Percentiles rank a stretch among this genome's conserved stretches.
Evolutionary conservation across 257 asterid species (phyloP).

Genomic region (Penstemon eatonii): DNA sequence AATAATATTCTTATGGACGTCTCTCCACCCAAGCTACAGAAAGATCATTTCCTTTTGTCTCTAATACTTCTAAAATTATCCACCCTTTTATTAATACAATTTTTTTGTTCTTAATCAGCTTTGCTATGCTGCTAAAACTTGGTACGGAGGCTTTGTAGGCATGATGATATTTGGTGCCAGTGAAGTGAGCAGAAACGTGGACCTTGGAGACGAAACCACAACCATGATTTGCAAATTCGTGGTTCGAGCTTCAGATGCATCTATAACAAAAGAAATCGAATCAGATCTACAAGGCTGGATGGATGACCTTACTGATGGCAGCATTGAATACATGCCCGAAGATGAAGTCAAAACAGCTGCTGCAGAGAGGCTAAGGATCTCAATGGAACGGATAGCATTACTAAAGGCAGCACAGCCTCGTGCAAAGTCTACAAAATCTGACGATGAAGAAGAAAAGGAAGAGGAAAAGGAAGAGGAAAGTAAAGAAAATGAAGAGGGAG

Average conservation of each 20-base stretch:
- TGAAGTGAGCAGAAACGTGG: conserved; percentile 89
- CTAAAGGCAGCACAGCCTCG: conserved; percentile 81
- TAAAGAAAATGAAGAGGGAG: conserved; percentile 42
- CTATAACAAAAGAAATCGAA: conserved; percentile 71
- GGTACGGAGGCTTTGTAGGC: conserved; percentile 86
- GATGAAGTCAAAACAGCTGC: conserved; percentile 88
- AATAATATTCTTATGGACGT: neutral
- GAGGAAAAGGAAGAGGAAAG: conserved; percentile 40
- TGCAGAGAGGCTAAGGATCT: conserved; percentile 66
- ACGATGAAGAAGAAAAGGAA: conserved; percentile 41
- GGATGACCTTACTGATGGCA: conserved; percentile 87
- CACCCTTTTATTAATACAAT: neutral
- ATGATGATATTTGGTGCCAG: conserved; percentile 93
- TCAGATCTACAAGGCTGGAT: conserved; percentile 88
- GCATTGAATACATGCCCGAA: conserved; percentile 83
- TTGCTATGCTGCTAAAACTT: conserved; percentile 90
- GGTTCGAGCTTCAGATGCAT: conserved; percentile 83
- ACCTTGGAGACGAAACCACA: conserved; percentile 88
- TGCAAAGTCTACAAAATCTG: conserved; percentile 52
- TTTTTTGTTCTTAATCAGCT: conserved; percentile 45
- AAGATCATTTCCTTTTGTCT: neutral
- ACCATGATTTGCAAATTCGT: conserved; percentile 93
- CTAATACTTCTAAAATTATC: neutral
- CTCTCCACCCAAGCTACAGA: neutral
- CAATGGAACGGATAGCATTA: conserved; percentile 85